A percentile compares a stretch with the other conserved stretches of the same genome.
Evolutionary conservation across 2,329 filamentous ascomycete genomes (phyloP).

Genomic region (Amylocarpus encephaloides): DNA sequence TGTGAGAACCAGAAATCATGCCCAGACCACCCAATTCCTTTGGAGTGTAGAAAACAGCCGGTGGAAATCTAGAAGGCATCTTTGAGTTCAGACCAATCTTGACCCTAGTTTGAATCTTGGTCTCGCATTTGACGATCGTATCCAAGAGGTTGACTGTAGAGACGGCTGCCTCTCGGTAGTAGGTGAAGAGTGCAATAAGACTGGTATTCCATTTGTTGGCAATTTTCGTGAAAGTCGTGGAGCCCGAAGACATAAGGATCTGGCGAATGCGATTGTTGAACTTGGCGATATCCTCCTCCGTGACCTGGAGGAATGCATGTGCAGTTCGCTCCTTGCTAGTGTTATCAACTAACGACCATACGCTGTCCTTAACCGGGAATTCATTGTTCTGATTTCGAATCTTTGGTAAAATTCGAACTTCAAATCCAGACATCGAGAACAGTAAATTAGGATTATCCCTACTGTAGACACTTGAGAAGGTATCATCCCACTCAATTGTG

Average conservation of each 20-base stretch:
- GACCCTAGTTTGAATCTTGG: constrained; percentile 97
- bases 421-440: constrained; percentile 97
- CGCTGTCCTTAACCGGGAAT: constrained; percentile 94
- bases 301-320: constrained; percentile 95
- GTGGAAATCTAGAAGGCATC: constrained; percentile 98
- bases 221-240: constrained; percentile 98
- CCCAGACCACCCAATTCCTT: constrained; percentile 95
- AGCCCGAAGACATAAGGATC: constrained; percentile 99
- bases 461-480: constrained; percentile 96
- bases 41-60: constrained; percentile 96
- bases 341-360: constrained; percentile 96
- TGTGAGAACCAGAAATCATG: constrained; percentile 98
- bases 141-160: constrained; percentile 91
- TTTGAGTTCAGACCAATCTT: constrained; percentile 99
- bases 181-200: constrained; percentile 93
- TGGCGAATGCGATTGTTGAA: constrained; percentile 99
- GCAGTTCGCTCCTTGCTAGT: constrained; percentile 95
- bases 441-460: constrained; percentile 94
- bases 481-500: constrained; percentile 98
- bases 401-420: constrained; percentile 94
- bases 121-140: constrained; percentile 98
- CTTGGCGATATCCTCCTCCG: constrained; percentile 95
- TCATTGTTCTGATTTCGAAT: constrained; percentile 92
- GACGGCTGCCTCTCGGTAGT: constrained; percentile 95
- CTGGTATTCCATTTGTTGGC: constrained; percentile 99